phyloP scores from a whole-genome alignment of 768 basidiomycete species.

The Agrocybe pediades region DNA sequence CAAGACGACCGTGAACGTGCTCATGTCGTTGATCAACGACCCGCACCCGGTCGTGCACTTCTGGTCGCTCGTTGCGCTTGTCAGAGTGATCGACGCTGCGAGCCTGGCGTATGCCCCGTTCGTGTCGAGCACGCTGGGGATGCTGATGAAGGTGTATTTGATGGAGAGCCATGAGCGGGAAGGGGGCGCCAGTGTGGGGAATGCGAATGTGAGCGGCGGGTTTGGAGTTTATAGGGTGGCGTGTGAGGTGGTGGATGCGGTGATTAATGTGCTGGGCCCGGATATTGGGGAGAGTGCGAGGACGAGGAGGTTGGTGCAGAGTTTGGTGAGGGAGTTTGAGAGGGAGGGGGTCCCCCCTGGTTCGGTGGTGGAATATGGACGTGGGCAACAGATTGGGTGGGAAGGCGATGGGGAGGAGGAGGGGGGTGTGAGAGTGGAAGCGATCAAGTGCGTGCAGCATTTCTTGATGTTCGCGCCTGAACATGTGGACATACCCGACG shows the following conservation, averaged over 20 bases:
- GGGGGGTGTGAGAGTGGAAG: conserved; percentile 88
- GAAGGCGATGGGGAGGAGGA: conserved; percentile 82
- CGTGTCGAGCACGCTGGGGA: conserved; percentile 84
- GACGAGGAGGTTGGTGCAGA: conserved; percentile 79
- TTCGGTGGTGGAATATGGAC: too few relatives aligned
- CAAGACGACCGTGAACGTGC: conserved; percentile 93
- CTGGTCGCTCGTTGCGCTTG: conserved; percentile 85
- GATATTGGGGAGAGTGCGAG: conserved; percentile 88
- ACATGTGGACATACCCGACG: conserved; percentile 76
- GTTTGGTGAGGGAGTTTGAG: conserved; percentile 86
- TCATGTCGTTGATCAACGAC: conserved; percentile 94
- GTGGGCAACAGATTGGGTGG: too few relatives aligned
- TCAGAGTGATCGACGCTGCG: conserved; percentile 87
- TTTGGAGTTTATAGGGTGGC: conserved; percentile 90
- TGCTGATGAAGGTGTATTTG: conserved; percentile 88
- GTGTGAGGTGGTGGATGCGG: conserved; percentile 90
- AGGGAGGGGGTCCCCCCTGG: too few relatives aligned
- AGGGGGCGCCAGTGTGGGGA: conserved; percentile 80
- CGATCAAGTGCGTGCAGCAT: conserved; percentile 95
- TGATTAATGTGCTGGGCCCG: conserved; percentile 92
- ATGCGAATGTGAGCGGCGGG: conserved; percentile 87
- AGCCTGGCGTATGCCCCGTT: conserved; percentile 90
- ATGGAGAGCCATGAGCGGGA: conserved; percentile 91
- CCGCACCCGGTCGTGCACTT: conserved; percentile 97
- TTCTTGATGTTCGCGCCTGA: conserved; percentile 95